Percentiles rank a stretch among this genome's conserved stretches.
Conservation (phyloP, 192 early-diverging fungal species). For the Thamnidium elegans region DNA sequence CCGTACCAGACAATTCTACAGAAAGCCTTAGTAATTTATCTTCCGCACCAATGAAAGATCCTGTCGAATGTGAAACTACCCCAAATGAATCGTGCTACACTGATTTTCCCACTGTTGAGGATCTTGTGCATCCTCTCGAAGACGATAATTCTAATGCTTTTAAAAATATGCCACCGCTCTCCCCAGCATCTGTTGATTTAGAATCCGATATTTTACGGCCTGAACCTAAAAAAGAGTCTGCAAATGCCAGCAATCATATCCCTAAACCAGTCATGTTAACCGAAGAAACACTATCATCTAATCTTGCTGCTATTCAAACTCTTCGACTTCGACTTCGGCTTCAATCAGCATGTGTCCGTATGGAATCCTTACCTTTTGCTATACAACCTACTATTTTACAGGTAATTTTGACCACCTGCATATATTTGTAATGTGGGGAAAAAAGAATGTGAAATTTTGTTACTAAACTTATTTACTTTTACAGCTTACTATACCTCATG, state of each 20-base stretch:
- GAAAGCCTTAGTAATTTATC: not conserved
- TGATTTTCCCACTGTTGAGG: constrained; percentile 12
- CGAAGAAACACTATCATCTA: constrained; percentile 12
- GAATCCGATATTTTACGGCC: constrained; percentile 4
- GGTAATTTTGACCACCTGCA: constrained; percentile 11
- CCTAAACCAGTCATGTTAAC: constrained; percentile 14
- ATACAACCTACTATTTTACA: constrained; percentile 33
- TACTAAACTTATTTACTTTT: not conserved
- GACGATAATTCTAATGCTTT: not conserved
- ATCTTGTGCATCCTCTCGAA: constrained; percentile 5
- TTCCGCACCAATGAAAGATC: not conserved
- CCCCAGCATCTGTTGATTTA: not conserved
- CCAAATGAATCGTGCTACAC: not conserved
- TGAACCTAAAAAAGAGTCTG: not conserved
- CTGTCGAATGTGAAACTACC: not conserved
- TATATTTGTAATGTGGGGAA: not conserved
- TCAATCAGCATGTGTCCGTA: constrained; percentile 21
- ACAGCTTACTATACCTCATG: constrained; percentile 37
- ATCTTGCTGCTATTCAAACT: constrained; percentile 31
- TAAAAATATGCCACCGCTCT: constrained; percentile 3
- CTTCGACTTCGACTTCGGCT: constrained; percentile 25
- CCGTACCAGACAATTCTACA: constrained; percentile 1
- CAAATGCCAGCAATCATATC: not conserved
- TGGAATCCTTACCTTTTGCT: constrained; percentile 11
- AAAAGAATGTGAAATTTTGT: not conserved